Evolutionary conservation across 305 asterid species (phyloP).

Genomic region (Caryopteris hybrid): DNA sequence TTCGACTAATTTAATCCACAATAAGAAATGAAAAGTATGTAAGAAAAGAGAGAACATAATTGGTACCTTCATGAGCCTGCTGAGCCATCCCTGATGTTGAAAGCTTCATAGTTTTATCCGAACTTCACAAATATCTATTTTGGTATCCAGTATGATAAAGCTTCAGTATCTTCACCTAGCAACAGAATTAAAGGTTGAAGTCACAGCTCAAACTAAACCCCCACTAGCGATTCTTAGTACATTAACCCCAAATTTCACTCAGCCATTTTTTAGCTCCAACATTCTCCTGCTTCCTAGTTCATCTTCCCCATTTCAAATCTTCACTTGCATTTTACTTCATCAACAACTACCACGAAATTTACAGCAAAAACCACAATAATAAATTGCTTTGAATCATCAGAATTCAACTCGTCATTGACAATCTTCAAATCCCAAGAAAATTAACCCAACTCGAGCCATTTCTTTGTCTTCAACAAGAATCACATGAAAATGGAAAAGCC

Average conservation of each 20-base stretch:
- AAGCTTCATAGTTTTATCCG: constrained; percentile 69
- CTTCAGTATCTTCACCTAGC: constrained; percentile 12
- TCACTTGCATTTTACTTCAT: constrained; percentile 25
- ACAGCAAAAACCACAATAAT: constrained; percentile 7
- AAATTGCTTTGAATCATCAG: background rate
- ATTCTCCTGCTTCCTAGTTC: constrained; percentile 16
- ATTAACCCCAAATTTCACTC: constrained; percentile 32
- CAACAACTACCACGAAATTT: constrained; percentile 9
- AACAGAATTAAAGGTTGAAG: no score
- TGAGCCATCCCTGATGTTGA: constrained; percentile 98
- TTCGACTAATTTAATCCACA: constrained; percentile 2
- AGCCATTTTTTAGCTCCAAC: no score
- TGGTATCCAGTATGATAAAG: constrained; percentile 20
- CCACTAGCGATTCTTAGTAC: constrained; percentile 29
- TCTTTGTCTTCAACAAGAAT: constrained; percentile 21
- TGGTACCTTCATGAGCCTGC: constrained; percentile 86
- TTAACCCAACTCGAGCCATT: constrained; percentile 27
- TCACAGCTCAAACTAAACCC: constrained; percentile 37
- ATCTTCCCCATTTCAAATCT: constrained; percentile 22
- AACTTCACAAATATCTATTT: constrained; percentile 21
- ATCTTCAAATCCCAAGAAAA: constrained; percentile 7
- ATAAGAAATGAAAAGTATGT: constrained; percentile 20
- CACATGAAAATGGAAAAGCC: constrained; percentile 33
- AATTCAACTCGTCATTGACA: constrained; percentile 14
- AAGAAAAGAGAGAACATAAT: constrained; percentile 22